These are phyloP conservation scores for Vitis cinerea DNA, from an alignment of 164 flowering plant genomes.

Conservation along the genomic window DNA sequence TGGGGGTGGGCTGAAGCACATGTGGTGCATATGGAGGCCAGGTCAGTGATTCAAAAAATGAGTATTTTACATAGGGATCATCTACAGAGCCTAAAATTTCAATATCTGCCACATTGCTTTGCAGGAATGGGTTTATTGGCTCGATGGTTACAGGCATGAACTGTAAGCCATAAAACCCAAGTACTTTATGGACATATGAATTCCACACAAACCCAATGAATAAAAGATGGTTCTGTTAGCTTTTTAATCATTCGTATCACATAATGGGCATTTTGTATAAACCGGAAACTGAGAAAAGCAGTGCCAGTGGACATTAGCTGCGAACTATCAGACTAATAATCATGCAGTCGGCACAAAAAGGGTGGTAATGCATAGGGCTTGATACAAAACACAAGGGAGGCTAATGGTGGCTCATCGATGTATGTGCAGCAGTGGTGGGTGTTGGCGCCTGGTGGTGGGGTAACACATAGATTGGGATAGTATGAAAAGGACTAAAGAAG, in stretches of 20 bases:
- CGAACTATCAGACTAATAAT: neutral
- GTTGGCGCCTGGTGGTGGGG: neutral
- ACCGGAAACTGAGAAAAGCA: too few species aligned
- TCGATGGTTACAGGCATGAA: neutral
- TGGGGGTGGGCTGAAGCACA: neutral
- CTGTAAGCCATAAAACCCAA: neutral
- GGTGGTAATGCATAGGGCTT: too few species aligned
- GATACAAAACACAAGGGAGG: conserved; percentile 24
- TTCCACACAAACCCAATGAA: too few species aligned
- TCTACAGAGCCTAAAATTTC: neutral
- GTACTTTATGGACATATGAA: too few species aligned
- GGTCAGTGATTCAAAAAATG: neutral
- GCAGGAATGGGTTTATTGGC: neutral
- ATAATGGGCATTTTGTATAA: too few species aligned
- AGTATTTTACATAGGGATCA: conserved; percentile 2
- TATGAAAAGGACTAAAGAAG: conserved; percentile 3
- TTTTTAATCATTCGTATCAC: too few species aligned
- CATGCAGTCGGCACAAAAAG: too few species aligned
- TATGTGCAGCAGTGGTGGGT: conserved; percentile 13
- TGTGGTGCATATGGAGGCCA: neutral
- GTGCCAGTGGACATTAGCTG: too few species aligned
- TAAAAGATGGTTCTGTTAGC: too few species aligned
- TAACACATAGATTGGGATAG: too few species aligned
- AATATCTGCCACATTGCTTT: neutral
- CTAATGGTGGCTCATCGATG: conserved; percentile 19